Percentiles rank a stretch among this genome's conserved stretches.
phyloP scores from a whole-genome alignment of 139 green algal species.

The Gonium pectorale region DNA sequence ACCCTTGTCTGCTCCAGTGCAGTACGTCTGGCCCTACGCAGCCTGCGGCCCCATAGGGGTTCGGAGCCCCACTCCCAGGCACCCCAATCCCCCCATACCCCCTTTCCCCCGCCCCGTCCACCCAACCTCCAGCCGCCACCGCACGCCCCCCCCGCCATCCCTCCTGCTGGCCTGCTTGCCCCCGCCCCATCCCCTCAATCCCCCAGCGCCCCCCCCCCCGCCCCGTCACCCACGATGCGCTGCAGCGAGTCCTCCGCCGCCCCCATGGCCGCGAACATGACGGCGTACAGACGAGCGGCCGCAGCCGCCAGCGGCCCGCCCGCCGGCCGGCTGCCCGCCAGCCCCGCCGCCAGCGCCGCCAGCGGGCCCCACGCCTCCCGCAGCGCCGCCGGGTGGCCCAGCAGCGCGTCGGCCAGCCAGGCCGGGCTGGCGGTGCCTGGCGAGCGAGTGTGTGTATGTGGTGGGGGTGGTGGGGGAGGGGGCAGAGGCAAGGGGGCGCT shows the following conservation, averaged over 20 bases:
- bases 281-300: constrained; percentile 41
- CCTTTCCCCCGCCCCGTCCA: too few species aligned
- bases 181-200: background rate
- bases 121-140: too few species aligned
- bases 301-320: constrained; percentile 32
- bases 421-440: background rate
- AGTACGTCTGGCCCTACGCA: too few species aligned
- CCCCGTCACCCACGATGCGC: constrained; percentile 36
- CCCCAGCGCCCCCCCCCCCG: background rate
- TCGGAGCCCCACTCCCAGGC: too few species aligned
- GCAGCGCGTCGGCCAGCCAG: constrained; percentile 36
- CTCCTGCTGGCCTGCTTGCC: too few species aligned
- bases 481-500: too few species aligned
- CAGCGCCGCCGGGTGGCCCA: constrained; percentile 22
- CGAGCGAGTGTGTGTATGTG: background rate
- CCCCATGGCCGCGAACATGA: constrained; percentile 45
- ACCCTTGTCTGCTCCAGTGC: too few species aligned
- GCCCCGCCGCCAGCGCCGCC: background rate
- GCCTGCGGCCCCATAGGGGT: too few species aligned
- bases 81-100: too few species aligned
- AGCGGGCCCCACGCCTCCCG: constrained; percentile 2
- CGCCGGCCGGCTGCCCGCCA: constrained; percentile 29
- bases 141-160: too few species aligned
- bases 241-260: constrained; percentile 24
- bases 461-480: background rate